Conservation (phyloP, 805 yeast genomes). For the Candida insectalens region DNA sequence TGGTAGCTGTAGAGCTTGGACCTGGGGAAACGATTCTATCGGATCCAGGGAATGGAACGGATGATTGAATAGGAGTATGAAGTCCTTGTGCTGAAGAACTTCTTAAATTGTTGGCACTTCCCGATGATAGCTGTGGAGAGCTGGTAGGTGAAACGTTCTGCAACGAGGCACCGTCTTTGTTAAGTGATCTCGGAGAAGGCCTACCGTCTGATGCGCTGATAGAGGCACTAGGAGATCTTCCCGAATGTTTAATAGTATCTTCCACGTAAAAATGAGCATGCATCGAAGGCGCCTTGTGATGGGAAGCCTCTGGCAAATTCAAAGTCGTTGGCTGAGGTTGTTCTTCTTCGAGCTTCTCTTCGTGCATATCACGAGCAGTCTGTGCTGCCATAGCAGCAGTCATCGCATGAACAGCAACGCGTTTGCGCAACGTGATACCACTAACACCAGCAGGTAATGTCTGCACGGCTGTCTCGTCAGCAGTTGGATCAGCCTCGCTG, state of each 20-base stretch:
- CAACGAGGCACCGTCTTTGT: constrained; percentile 2
- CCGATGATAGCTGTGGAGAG: background rate
- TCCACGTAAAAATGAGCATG: constrained; percentile 76
- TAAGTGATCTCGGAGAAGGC: background rate
- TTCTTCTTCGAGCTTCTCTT: background rate
- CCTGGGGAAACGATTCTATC: background rate
- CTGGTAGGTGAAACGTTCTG: background rate
- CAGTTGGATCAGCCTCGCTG: background rate
- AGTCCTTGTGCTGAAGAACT: background rate
- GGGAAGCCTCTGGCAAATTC: constrained; percentile 15
- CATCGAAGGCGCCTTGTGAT: constrained; percentile 49
- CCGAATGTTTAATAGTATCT: constrained; percentile 48
- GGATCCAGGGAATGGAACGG: background rate
- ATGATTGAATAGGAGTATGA: background rate
- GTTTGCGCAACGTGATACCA: constrained; percentile 24
- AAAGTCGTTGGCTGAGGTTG: constrained; percentile 6
- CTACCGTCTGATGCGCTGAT: constrained; percentile 19
- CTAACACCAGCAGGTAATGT: background rate
- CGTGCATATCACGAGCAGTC: constrained; percentile 21
- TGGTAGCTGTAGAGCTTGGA: constrained; percentile 3
- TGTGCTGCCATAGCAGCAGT: constrained; percentile 31
- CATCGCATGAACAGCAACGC: constrained; percentile 28
- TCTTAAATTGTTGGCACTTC: background rate
- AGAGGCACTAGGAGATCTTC: constrained; percentile 26
- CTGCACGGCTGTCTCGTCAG: background rate